phyloP scores from a whole-genome alignment of 1,284 basidiomycete species.

The Cryptococcus sp. region DNA sequence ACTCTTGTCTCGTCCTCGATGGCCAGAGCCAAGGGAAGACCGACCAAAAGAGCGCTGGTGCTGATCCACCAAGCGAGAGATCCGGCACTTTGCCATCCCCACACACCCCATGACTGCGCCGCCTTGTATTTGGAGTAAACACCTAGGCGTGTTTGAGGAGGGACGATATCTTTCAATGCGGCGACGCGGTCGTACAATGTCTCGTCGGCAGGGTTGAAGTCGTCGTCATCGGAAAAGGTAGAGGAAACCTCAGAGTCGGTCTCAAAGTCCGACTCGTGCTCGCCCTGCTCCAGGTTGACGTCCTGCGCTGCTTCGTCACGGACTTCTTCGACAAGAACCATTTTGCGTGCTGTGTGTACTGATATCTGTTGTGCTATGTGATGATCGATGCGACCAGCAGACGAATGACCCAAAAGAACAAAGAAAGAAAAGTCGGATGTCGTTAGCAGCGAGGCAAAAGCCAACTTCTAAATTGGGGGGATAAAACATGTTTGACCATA shows the following conservation, averaged over 20 bases:
- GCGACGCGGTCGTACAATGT: conserved; percentile 83
- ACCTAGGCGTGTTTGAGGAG: conserved; percentile 79
- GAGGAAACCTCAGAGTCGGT: conserved; percentile 36
- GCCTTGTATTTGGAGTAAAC: conserved; percentile 65
- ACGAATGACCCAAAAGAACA: neutral
- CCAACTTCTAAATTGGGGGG: neutral
- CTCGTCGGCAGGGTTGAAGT: conserved; percentile 58
- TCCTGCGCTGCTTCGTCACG: conserved; percentile 30
- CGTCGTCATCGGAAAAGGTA: conserved; percentile 37
- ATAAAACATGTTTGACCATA: too few relatives aligned
- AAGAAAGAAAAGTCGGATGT: neutral
- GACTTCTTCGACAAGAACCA: conserved; percentile 53
- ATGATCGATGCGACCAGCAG: too few relatives aligned
- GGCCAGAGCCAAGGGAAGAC: conserved; percentile 85
- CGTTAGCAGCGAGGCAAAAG: too few relatives aligned
- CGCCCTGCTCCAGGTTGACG: conserved; percentile 28
- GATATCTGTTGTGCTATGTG: too few relatives aligned
- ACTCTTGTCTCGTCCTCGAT: conserved; percentile 96
- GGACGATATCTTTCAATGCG: conserved; percentile 93
- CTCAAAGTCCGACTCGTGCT: conserved; percentile 46
- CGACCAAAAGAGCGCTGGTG: conserved; percentile 89
- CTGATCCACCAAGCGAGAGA: conserved; percentile 93
- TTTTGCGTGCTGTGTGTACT: conserved; percentile 17
- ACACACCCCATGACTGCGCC: conserved; percentile 65
- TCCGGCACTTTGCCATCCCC: conserved; percentile 63